Percentiles rank a stretch among this genome's conserved stretches.
These are phyloP conservation scores for Nothophytophthora sp. DNA, from an alignment of 352 stramenopile species.

Conservation along the genomic window DNA sequence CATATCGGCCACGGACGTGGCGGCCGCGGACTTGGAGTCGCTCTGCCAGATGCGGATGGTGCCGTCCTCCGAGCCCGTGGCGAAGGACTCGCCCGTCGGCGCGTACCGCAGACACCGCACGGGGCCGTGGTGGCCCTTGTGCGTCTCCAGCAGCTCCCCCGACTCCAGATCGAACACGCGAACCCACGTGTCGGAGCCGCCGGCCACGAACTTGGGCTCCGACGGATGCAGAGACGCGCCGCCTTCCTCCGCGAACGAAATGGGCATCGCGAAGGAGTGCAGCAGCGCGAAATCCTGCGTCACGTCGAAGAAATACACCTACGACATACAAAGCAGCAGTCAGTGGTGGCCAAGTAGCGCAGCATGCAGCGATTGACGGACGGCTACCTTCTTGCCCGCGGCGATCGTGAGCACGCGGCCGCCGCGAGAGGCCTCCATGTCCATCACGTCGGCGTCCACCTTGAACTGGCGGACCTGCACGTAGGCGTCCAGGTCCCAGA, in stretches of 20 bases:
- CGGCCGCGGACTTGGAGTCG: constrained; percentile 63
- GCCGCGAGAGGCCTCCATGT: constrained; percentile 77
- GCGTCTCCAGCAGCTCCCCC: constrained; percentile 93
- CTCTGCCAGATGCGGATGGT: constrained; percentile 97
- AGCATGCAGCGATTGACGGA: not conserved
- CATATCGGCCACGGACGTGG: constrained; percentile 60
- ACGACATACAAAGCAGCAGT: constrained; percentile 1
- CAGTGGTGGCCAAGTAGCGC: not conserved
- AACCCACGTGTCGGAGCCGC: constrained; percentile 96
- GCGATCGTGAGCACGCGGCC: constrained; percentile 89
- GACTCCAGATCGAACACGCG: constrained; percentile 94
- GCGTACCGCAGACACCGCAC: constrained; percentile 97
- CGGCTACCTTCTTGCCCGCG: constrained; percentile 84
- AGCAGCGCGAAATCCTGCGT: constrained; percentile 59
- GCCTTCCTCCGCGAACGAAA: constrained; percentile 92
- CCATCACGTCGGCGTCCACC: constrained; percentile 78
- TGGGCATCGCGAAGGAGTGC: constrained; percentile 77
- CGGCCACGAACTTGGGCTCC: constrained; percentile 89
- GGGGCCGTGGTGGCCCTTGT: constrained; percentile 98
- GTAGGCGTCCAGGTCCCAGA: constrained; percentile 70
- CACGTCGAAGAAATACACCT: constrained; percentile 96
- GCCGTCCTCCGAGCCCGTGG: constrained; percentile 97
- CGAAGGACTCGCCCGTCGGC: constrained; percentile 92
- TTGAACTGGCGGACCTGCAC: constrained; percentile 51
- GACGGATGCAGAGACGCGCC: constrained; percentile 87